phyloP scores from a whole-genome alignment of 1,284 basidiomycete genomes.

The Tremellales sp. region DNA sequence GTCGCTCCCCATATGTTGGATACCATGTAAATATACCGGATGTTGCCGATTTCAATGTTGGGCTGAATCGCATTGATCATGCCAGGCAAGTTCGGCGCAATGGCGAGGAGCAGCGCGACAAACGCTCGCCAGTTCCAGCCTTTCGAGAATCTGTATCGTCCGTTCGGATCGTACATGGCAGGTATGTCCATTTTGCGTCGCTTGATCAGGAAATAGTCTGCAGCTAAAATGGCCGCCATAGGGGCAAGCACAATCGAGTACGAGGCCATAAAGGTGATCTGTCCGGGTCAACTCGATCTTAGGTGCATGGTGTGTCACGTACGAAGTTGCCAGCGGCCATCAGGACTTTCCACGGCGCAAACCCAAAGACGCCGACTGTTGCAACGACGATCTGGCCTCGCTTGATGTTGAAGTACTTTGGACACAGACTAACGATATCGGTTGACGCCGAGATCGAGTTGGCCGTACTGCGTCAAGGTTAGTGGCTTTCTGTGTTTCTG shows the following conservation, averaged over 20 bases:
- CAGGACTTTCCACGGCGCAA: conserved; percentile 42
- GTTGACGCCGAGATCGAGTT: conserved; percentile 72
- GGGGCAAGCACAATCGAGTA: conserved; percentile 43
- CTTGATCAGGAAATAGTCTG: conserved; percentile 38
- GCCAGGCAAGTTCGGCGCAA: conserved; percentile 73
- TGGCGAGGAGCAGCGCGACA: conserved; percentile 56
- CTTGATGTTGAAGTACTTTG: conserved; percentile 65
- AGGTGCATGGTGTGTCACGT: conserved; percentile 10
- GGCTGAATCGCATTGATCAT: conserved; percentile 31
- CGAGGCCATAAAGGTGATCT: conserved; percentile 39
- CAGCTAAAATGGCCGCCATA: conserved; percentile 33
- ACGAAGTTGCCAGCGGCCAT: conserved; percentile 29
- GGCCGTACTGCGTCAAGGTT: conserved; percentile 32
- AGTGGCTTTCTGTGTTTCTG: conserved; percentile 7
- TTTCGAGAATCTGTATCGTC: conserved; percentile 34
- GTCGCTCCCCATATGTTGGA: conserved; percentile 22
- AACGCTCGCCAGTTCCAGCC: conserved; percentile 67
- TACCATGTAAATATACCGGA: conserved; percentile 52
- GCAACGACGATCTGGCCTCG: conserved; percentile 70
- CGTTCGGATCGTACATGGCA: conserved; percentile 33
- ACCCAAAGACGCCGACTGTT: conserved; percentile 63
- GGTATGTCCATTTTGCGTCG: conserved; percentile 30
- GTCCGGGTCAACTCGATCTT: too few species aligned
- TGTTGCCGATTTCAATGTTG: conserved; percentile 59
- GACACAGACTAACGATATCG: conserved; percentile 60